These are phyloP conservation scores for Pyricularia sp. DNA, from an alignment of 2,329 filamentous ascomycete genomes.

Conservation along the genomic window DNA sequence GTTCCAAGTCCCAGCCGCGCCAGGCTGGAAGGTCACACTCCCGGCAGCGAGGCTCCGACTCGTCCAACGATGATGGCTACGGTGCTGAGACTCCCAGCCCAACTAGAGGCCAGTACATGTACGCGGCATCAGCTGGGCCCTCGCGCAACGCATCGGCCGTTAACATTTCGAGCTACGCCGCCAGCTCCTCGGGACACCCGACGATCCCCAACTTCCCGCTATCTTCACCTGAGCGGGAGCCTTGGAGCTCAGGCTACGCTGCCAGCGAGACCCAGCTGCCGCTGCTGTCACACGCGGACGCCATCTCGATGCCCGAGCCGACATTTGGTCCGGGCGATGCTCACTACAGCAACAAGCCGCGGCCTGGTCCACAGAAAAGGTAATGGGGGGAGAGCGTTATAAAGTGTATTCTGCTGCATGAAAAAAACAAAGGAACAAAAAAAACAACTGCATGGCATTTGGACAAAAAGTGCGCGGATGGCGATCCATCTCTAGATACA, in stretches of 20 bases:
- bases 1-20: not conserved
- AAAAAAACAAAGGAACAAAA: not conserved
- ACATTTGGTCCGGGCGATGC: slow-evolving; percentile 23
- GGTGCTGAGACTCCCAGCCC: not conserved
- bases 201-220: not conserved
- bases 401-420: not conserved
- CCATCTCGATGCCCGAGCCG: slow-evolving; percentile 14
- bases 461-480: not conserved
- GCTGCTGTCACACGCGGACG: slow-evolving; percentile 6
- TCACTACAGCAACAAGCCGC: slow-evolving; percentile 20
- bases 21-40: not conserved
- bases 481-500: not conserved
- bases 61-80: not conserved
- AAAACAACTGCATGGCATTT: not conserved
- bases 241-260: not conserved
- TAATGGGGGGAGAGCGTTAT: not conserved
- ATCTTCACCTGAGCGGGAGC: not conserved
- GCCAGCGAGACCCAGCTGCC: slow-evolving; percentile 5
- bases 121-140: not conserved
- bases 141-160: not conserved
- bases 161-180: not conserved
- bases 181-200: not conserved
- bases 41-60: not conserved
- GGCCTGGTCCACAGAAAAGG: not conserved
- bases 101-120: not conserved